Conservation (phyloP, 345 rosid species). For the Camelina sativa region DNA sequence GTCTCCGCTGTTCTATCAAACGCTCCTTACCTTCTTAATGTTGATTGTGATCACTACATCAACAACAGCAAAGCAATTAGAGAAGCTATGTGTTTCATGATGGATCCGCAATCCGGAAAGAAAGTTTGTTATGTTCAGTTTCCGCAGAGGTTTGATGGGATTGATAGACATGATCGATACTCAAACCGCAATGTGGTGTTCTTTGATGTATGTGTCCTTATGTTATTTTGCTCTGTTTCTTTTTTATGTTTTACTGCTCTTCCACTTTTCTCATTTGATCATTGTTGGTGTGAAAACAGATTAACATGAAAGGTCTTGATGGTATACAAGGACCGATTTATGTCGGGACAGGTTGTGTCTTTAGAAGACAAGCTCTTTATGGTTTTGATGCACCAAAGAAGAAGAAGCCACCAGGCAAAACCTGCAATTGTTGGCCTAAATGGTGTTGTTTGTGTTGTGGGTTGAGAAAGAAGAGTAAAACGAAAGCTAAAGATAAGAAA, state of each 20-base stretch:
- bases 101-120: slow-evolving; percentile 92
- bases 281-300: slow-evolving; percentile 51
- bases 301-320: slow-evolving; percentile 98
- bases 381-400: slow-evolving; percentile 88
- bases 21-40: slow-evolving; percentile 90
- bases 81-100: slow-evolving; percentile 98
- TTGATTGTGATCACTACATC: slow-evolving; percentile 94
- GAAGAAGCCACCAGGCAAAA: slow-evolving; percentile 88
- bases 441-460: slow-evolving; percentile 86
- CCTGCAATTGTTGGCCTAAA: slow-evolving; percentile 97
- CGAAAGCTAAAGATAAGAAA: slow-evolving; percentile 57
- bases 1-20: slow-evolving; percentile 95
- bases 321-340: slow-evolving; percentile 98
- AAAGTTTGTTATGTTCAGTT: slow-evolving; percentile 96
- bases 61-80: slow-evolving; percentile 92
- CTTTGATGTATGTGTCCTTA: slow-evolving; percentile 79
- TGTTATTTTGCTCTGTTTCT: slow-evolving; percentile 12
- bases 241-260: background rate
- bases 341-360: slow-evolving; percentile 97
- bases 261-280: slow-evolving; percentile 10
- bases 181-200: slow-evolving; percentile 93
- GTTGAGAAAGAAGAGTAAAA: slow-evolving; percentile 72
- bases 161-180: slow-evolving; percentile 95
- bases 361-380: slow-evolving; percentile 92
- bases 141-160: slow-evolving; percentile 97